Evolutionary conservation across 192 early-diverging fungal genomes (phyloP), one percentile per base, ranked within the genome.

Genomic region (Coemansia sp.): DNA sequence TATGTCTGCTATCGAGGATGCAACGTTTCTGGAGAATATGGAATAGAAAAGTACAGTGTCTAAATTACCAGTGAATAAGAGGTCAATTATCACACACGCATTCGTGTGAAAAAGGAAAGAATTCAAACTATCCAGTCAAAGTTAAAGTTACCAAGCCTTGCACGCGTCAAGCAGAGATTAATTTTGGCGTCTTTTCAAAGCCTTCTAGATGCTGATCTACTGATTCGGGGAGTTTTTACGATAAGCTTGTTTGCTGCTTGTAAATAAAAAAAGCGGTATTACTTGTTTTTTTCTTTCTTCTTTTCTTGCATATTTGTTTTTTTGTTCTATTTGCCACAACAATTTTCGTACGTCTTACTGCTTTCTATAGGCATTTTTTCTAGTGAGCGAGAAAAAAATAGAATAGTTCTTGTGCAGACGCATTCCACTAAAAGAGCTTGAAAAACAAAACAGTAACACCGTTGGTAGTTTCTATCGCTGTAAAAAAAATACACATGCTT

Each of bases 1-100:
- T 62, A 12, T 35, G 31, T 33, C 30, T 57, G 55, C 23, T 46
- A 18, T 29, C 23, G n/a, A 48, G 25, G 29, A 63, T 63, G 46
- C 61, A 51, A 46, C 3, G 37, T 12, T 40, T 33, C 21, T 51
- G 34, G 7, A 46, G 23, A 10, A 61, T 9, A 61, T 29, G 40
- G 18, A 43, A 18, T 18, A 18, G 3, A 13, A 43, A 43, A 37
- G 12, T 7, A 37, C 7, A 1, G 35, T 6, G 12, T n/a, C n/a
- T n/a, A n/a, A n/a, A n/a, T n/a, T n/a, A n/a, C n/a, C n/a, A n/a
- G n/a, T n/a, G n/a, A n/a, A n/a, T n/a, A n/a, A n/a, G n/a, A n/a
- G n/a, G n/a, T n/a, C n/a, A n/a, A n/a, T n/a, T n/a, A n/a, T n/a
- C n/a, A n/a, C n/a, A n/a, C n/a, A n/a, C n/a, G n/a, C n/a, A n/a